Evolutionary conservation across 768 basidiomycete species (phyloP).

Genomic region (Fistulinella prunicolor): DNA sequence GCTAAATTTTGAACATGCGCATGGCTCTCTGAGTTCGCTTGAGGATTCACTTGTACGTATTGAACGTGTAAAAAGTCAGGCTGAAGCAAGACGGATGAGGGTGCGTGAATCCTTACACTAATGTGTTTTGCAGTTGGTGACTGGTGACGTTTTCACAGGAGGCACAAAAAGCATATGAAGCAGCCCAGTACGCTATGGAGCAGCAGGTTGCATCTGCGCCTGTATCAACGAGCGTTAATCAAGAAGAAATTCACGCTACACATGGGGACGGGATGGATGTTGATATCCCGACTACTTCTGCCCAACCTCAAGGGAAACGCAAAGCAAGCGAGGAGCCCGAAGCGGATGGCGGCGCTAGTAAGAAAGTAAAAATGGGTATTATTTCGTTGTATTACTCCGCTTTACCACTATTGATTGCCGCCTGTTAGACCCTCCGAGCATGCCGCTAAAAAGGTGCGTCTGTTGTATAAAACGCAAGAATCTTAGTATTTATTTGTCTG

Average conservation of each 20-base stretch:
- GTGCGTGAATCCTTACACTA: constrained; percentile 34
- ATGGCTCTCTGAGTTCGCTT: constrained; percentile 69
- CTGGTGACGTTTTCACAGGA: constrained; percentile 40
- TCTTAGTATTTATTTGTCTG: neutral
- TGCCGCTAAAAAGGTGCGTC: constrained; percentile 57
- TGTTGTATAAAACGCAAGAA: neutral
- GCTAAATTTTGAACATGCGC: constrained; percentile 80
- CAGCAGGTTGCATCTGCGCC: constrained; percentile 36
- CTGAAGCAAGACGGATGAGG: constrained; percentile 62
- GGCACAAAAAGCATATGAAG: constrained; percentile 56
- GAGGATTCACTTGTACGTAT: constrained; percentile 62
- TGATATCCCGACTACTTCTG: constrained; percentile 31
- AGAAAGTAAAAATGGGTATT: constrained; percentile 64
- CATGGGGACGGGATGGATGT: constrained; percentile 39
- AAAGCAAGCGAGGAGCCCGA: constrained; percentile 52
- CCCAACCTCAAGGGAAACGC: constrained; percentile 54
- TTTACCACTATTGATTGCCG: neutral
- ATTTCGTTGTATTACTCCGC: neutral
- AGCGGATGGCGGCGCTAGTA: constrained; percentile 45
- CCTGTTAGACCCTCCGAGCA: constrained; percentile 41
- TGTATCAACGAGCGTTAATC: constrained; percentile 19
- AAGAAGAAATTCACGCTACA: neutral
- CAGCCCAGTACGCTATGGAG: constrained; percentile 44
- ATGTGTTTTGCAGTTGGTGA: neutral
- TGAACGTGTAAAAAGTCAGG: constrained; percentile 59